Evolutionary conservation across 2,329 filamentous ascomycete species (phyloP).

Genomic region (Alternaria burnsii): DNA sequence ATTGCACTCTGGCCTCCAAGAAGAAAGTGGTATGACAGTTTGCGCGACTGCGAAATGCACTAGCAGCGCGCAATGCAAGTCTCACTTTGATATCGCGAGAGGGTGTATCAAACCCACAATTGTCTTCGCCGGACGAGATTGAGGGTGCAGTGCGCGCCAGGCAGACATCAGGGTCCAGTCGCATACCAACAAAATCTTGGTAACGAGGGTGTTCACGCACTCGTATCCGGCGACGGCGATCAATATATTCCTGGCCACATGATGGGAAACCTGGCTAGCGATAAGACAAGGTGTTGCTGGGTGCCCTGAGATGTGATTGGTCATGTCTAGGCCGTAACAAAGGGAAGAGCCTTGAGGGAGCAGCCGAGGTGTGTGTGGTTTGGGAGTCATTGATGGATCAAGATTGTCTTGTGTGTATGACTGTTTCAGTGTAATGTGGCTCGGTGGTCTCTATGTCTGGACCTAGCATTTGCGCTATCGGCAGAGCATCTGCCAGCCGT

Average conservation of each 20-base stretch:
- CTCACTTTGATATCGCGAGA: background rate
- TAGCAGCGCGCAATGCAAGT: slow-evolving; percentile 7
- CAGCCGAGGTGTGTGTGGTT: slow-evolving; percentile 9
- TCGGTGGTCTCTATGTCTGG: background rate
- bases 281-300: slow-evolving; percentile 12
- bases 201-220: slow-evolving; percentile 9
- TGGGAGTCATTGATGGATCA: slow-evolving; percentile 6
- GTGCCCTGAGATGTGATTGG: slow-evolving; percentile 8
- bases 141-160: slow-evolving; percentile 1
- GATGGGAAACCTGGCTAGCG: slow-evolving; percentile 17
- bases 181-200: slow-evolving; percentile 1
- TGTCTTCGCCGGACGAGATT: background rate
- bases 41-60: background rate
- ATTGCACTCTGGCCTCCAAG: background rate
- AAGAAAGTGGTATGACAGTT: background rate
- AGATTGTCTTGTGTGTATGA: slow-evolving; percentile 19
- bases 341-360: slow-evolving; percentile 13
- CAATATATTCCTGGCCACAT: slow-evolving; percentile 27
- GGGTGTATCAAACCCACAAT: slow-evolving; percentile 6
- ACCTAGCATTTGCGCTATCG: background rate
- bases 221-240: slow-evolving; percentile 18
- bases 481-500: background rate
- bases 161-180: slow-evolving; percentile 13
- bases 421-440: slow-evolving; percentile 21
- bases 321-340: slow-evolving; percentile 19